Base-by-base conservation (phyloP, 305 asterid genomes). In the Fraxinus sp. region DNA sequence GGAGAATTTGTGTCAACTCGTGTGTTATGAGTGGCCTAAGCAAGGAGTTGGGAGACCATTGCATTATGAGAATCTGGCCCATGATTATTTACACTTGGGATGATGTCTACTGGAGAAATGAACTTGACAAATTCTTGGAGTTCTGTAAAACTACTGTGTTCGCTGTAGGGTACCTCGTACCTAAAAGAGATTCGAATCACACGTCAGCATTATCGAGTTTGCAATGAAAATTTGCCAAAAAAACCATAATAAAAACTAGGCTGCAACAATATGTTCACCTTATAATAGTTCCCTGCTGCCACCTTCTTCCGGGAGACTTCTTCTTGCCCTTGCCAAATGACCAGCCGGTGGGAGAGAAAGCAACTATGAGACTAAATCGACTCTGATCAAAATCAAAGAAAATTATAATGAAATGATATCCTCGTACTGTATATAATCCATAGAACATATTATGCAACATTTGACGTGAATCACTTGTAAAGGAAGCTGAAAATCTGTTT, bases 271-370 rank as follows among this genome's bases (percentile, higher is more conserved):
- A 8, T 64, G 74, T 4, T 88, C 81, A 96, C 99, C 99, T 90
- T 87, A 96, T 94, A 59, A 96, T 84, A 80, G 99, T 94, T 33
- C 99, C 99, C 90, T 96, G 97, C 87, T 92, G 97, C 97, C 92
- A 94, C 87, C 97, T 90, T 84, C 85, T 92, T 86, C 99, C 98
- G 13, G 94, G 85, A 11, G 95, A 90, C 88, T 90, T 91, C 89
- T 87, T 87, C 84, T 91, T 96, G 79, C 99, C 98, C 86, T 96
- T 94, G 10, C 95, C 98, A 76, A 92, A 91, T 77, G 97, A 88
- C 98, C 98, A 94, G 66, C 98, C 99, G 36, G 99, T 94, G 16
- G 99, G 98, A 55, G 99, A 94, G 86, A 96, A 90, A 41, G 98
- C 89, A 64, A 96, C 98, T 76, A 94, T 89, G 78, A 92, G 90